Percentiles rank a stretch among this genome's conserved stretches.
phyloP scores from a whole-genome alignment of 768 basidiomycete species.

The Lactifluus rugatus region DNA sequence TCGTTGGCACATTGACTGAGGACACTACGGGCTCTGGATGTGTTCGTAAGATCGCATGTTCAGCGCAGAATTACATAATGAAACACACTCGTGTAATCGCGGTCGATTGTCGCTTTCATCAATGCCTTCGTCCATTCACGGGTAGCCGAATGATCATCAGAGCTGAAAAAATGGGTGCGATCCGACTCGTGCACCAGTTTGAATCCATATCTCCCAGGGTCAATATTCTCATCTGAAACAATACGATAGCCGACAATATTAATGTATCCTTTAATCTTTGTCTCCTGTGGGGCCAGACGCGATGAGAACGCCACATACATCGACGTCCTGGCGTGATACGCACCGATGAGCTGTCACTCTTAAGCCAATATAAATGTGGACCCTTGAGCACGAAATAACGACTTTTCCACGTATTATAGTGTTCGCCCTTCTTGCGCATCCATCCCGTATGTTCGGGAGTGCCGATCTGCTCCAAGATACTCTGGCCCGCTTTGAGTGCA shows the following conservation, averaged over 20 bases:
- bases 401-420: slow-evolving; percentile 87
- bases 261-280: slow-evolving; percentile 93
- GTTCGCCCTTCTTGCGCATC: slow-evolving; percentile 93
- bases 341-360: slow-evolving; percentile 55
- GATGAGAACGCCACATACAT: not conserved
- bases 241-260: slow-evolving; percentile 89
- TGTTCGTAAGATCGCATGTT: not conserved
- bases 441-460: slow-evolving; percentile 83
- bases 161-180: slow-evolving; percentile 85
- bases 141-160: slow-evolving; percentile 72
- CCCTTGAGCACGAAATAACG: slow-evolving; percentile 93
- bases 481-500: slow-evolving; percentile 40
- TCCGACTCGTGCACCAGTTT: slow-evolving; percentile 83
- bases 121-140: slow-evolving; percentile 99
- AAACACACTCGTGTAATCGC: slow-evolving; percentile 80
- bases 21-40: slow-evolving; percentile 81
- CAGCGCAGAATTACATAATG: not conserved
- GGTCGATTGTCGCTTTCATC: slow-evolving; percentile 95
- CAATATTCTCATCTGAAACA: slow-evolving; percentile 81
- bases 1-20: slow-evolving; percentile 93
- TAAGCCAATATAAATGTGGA: slow-evolving; percentile 78
- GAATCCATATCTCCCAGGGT: slow-evolving; percentile 93
- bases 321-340: slow-evolving; percentile 16
- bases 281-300: slow-evolving; percentile 46
- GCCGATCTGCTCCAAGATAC: slow-evolving; percentile 85